Conservation (phyloP, 208 protist genomes). For the Leishmania martiniquensis region DNA sequence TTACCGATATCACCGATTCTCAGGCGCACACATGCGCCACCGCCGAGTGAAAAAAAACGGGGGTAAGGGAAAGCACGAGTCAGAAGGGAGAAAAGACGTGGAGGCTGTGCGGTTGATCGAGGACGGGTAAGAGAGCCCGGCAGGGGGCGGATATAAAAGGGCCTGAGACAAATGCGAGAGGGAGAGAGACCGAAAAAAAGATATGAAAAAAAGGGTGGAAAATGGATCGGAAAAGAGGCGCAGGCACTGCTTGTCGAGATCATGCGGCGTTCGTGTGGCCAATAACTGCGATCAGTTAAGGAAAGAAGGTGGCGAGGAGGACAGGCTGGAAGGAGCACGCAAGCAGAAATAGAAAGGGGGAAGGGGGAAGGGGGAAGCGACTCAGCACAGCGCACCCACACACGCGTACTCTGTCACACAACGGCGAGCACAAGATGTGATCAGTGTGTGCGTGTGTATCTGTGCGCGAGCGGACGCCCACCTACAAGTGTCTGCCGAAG, state of each 20-base stretch:
- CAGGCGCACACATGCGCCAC: neutral
- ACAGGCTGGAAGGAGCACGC: neutral
- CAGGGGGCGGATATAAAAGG: neutral
- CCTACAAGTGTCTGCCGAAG: neutral
- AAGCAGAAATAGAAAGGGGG: neutral
- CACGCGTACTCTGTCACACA: neutral
- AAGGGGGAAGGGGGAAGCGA: constrained; percentile 5
- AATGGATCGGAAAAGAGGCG: neutral
- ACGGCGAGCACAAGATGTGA: neutral
- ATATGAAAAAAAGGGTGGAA: neutral
- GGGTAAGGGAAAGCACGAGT: neutral
- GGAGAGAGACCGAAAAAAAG: neutral
- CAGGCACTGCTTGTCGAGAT: neutral
- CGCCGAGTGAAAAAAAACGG: too few relatives aligned
- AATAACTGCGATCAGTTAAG: neutral
- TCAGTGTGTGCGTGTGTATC: neutral
- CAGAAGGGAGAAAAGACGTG: neutral
- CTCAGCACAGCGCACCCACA: neutral
- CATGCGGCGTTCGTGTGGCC: neutral
- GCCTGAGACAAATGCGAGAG: neutral
- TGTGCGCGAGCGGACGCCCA: neutral
- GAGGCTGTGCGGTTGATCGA: neutral
- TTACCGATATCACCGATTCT: too few relatives aligned
- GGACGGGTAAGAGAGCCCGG: too few relatives aligned
- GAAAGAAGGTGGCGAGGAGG: neutral